Percentiles rank a stretch among this genome's conserved stretches.
phyloP scores from a whole-genome alignment of 805 yeast species.

The Candida sithepensis region DNA sequence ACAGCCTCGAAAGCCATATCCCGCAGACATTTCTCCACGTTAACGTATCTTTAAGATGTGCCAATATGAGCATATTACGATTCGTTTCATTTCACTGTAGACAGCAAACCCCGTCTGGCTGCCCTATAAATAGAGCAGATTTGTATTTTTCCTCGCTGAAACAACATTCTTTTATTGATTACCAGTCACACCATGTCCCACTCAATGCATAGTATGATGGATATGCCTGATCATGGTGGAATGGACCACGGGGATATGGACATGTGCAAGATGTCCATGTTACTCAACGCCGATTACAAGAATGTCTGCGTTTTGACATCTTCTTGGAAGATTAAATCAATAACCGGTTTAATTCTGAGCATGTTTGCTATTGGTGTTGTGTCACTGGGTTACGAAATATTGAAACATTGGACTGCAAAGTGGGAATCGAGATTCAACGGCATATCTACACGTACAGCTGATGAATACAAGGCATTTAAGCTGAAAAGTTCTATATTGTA shows the following conservation, averaged over 20 bases:
- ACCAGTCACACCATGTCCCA: slow-evolving; percentile 5
- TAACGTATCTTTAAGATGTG: background rate
- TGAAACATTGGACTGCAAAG: slow-evolving; percentile 24
- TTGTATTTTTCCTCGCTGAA: too few species aligned
- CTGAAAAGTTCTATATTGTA: slow-evolving; percentile 32
- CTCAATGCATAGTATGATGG: slow-evolving; percentile 8
- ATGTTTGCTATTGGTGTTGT: slow-evolving; percentile 30
- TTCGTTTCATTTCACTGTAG: too few species aligned
- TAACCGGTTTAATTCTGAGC: slow-evolving; percentile 31
- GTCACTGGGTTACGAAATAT: slow-evolving; percentile 36
- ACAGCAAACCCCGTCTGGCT: too few species aligned
- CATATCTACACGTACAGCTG: slow-evolving; percentile 4
- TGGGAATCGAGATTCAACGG: slow-evolving; percentile 20
- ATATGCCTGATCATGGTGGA: slow-evolving; percentile 13
- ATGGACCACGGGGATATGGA: slow-evolving; percentile 17
- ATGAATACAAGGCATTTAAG: slow-evolving; percentile 20
- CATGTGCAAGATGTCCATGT: slow-evolving; percentile 38
- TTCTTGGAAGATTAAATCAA: slow-evolving; percentile 37
- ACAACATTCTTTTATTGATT: too few species aligned
- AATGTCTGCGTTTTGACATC: slow-evolving; percentile 40
- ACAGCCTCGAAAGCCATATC: too few species aligned
- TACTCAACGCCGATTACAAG: slow-evolving; percentile 40
- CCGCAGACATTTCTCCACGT: background rate
- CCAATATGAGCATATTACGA: too few species aligned
- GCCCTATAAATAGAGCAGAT: too few species aligned